Base-by-base conservation (phyloP, 257 asterid species). In the Mitragyna speciosa region DNA sequence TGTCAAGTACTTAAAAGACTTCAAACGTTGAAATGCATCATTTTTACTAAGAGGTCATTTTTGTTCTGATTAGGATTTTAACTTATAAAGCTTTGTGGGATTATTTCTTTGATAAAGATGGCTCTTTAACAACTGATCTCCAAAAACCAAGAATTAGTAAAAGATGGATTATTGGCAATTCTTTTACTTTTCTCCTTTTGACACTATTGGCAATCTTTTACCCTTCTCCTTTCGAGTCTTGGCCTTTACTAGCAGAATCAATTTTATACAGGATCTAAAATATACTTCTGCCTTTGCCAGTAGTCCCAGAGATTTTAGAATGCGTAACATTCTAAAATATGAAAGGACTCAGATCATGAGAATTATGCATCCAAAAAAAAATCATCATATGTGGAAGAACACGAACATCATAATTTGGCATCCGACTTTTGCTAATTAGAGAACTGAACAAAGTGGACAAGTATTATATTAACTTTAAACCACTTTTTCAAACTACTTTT, bases 371-470 rank as follows among this genome's bases (percentile, higher is more conserved):
- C 14, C 12, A 51, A 16, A 12, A 51, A 51, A 51, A 2, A 51
- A 12, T 51, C 20, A 51, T 51, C 56, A 14, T 51, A 51, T 16
- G 2, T 49, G 56, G 17, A 51, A 51, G 56, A 51, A 51, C 17
- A 12, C 20, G 20, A 4, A 7, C 26, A 19, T 56, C 64, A 56
- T 20, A 3, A 56, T n/a, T 64, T 64, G 33, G 8, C 17, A 64
- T 41, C 22, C 33, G 9, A 30, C 0, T 30, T 65, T 28, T 65
- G 70, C 70, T 28, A 65, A 41, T 71, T 26, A 85, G n/a, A 70
- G 24, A 70, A 84, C 73, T 12, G 91, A 88, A 6, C 94, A 91
- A 71, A 90, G 90, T 7, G 92, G 92, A 36, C 96, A 89, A 51
- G 86, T 86, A 8, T 61, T 28, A 31, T 82, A 89, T 12, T 85